Evolutionary conservation across 176 grass and related monocot species (phyloP).

Genomic region (Oryza punctata): DNA sequence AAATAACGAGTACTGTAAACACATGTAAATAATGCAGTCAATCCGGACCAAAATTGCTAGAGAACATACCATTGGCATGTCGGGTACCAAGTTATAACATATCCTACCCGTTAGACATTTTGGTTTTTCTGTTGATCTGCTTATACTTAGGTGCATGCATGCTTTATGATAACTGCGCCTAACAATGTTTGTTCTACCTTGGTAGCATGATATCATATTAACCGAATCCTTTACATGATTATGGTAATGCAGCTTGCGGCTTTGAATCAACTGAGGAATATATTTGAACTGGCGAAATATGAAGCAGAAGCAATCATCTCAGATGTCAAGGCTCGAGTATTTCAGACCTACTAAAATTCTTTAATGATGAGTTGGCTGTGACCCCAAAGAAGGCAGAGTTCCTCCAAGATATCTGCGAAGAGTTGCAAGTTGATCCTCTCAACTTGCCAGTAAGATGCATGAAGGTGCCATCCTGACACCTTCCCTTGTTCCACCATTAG

Average conservation of each 20-base stretch:
- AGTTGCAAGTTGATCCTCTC: conserved; percentile 85
- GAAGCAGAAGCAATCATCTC: conserved; percentile 80
- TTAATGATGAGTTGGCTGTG: conserved; percentile 64
- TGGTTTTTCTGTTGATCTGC: neutral
- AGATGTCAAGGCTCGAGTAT: conserved; percentile 75
- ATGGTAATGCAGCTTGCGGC: conserved; percentile 68
- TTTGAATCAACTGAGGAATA: conserved; percentile 81
- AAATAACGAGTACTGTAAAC: conserved; percentile 15
- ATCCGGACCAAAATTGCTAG: neutral
- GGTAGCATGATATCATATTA: conserved; percentile 36
- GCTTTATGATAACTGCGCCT: conserved; percentile 1
- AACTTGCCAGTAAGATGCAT: conserved; percentile 67
- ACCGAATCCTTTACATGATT: conserved; percentile 28
- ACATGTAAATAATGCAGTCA: neutral
- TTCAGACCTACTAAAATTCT: conserved; percentile 58
- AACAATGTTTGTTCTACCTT: neutral
- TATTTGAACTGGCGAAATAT: conserved; percentile 89
- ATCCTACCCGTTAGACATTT: neutral
- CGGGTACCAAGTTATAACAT: neutral
- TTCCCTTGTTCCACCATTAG: conserved; percentile 22
- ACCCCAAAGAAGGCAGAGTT: conserved; percentile 89
- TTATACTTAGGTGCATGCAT: conserved; percentile 14
- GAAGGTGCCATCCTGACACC: conserved; percentile 61
- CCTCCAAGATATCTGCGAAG: conserved; percentile 92
- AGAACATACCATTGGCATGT: neutral